Conservation (phyloP, 352 stramenopile genomes). For the Phytopythium litorale region DNA sequence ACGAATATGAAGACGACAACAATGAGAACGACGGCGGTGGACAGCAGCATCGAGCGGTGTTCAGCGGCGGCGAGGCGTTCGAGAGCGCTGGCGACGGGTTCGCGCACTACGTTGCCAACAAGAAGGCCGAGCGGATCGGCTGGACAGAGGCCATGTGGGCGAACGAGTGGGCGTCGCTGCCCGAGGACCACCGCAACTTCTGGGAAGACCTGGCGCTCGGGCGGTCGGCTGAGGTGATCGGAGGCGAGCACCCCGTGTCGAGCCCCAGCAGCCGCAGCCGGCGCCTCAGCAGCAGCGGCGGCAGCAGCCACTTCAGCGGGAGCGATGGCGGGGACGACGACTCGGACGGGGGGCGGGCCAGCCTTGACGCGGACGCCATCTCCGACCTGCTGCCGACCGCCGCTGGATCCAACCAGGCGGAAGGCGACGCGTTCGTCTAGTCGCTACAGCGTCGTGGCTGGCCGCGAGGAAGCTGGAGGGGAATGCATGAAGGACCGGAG, state of each 20-base stretch:
- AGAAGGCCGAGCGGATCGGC: slow-evolving; percentile 16
- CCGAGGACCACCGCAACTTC: slow-evolving; percentile 15
- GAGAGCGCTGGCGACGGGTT: slow-evolving; percentile 12
- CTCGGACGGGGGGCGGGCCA: neutral
- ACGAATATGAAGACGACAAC: neutral
- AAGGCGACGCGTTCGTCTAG: neutral
- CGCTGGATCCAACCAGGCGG: neutral
- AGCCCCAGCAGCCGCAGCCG: neutral
- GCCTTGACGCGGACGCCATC: neutral
- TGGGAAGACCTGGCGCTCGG: slow-evolving; percentile 28
- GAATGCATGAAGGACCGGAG: neutral
- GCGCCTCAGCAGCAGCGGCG: slow-evolving; percentile 3
- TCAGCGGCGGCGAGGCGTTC: neutral
- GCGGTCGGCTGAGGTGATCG: slow-evolving; percentile 10
- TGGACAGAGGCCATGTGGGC: slow-evolving; percentile 24
- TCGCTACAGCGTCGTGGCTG: too few species aligned
- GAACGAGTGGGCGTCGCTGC: slow-evolving; percentile 20
- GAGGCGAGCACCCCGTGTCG: neutral
- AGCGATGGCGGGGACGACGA: neutral
- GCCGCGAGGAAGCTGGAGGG: neutral
- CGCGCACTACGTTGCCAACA: slow-evolving; percentile 22
- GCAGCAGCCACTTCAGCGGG: neutral
- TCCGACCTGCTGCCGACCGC: neutral
- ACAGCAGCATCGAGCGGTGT: neutral
- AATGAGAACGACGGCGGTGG: slow-evolving; percentile 1